A percentile compares a stretch with the other conserved stretches of the same genome.
These are phyloP conservation scores for Citrus inodora DNA, from an alignment of 345 rosid species.

Conservation along the genomic window DNA sequence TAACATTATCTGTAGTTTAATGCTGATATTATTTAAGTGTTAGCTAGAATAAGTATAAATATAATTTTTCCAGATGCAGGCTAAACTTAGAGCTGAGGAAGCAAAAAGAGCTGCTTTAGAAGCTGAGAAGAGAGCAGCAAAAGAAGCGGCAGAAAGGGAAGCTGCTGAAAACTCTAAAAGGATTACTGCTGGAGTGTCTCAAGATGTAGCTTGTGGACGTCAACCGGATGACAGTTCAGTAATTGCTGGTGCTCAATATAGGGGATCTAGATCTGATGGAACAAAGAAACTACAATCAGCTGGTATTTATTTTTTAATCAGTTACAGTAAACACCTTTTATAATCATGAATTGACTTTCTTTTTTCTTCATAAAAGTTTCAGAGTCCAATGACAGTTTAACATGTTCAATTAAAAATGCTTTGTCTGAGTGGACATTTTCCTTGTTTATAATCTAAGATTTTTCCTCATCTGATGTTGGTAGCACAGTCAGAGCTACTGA, in stretches of 20 bases:
- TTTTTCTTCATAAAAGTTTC: not conserved
- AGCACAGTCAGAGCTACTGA: slow-evolving; percentile 59
- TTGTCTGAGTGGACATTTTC: not conserved
- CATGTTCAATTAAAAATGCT: not conserved
- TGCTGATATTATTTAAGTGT: not conserved
- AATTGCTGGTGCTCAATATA: slow-evolving; percentile 29
- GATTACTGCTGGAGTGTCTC: slow-evolving; percentile 26
- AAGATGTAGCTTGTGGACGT: slow-evolving; percentile 19
- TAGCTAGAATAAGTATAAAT: not conserved
- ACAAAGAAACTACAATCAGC: slow-evolving; percentile 24
- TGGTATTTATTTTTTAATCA: slow-evolving; percentile 29
- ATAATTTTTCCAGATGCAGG: slow-evolving; percentile 29
- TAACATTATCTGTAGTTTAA: not conserved
- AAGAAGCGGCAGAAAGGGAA: slow-evolving; percentile 61
- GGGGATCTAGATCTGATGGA: slow-evolving; percentile 25
- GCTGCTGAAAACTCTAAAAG: slow-evolving; percentile 38
- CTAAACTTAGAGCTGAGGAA: slow-evolving; percentile 75
- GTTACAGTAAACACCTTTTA: not conserved
- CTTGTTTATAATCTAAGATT: not conserved
- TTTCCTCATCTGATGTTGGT: slow-evolving; percentile 31
- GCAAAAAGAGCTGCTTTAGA: slow-evolving; percentile 59
- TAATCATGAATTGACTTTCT: not conserved
- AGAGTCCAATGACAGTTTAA: not conserved
- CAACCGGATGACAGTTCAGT: slow-evolving; percentile 19
- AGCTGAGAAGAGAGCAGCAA: slow-evolving; percentile 63